These are phyloP conservation scores for Cadophora sp. DNA, from an alignment of 2,329 filamentous ascomycete genomes.

Conservation along the genomic window DNA sequence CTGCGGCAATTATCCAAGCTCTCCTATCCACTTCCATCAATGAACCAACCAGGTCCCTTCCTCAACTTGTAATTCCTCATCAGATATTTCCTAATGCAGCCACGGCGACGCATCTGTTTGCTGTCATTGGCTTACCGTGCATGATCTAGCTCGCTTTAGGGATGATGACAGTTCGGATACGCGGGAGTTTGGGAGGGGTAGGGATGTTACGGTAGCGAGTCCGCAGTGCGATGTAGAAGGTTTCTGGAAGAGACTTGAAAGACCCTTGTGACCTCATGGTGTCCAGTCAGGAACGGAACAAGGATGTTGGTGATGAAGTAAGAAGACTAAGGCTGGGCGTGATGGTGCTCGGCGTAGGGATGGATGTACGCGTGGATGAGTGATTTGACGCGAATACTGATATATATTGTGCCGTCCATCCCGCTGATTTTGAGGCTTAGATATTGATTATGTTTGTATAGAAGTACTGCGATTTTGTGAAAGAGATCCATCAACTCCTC, in stretches of 20 bases:
- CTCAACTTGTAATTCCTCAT: background rate
- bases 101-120: background rate
- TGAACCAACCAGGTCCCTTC: background rate
- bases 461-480: background rate
- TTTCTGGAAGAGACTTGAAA: background rate
- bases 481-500: background rate
- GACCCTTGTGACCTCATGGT: slow-evolving; percentile 15
- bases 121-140: slow-evolving; percentile 6
- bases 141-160: background rate
- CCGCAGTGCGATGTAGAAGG: background rate
- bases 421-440: background rate
- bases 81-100: background rate
- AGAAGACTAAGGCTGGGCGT: background rate
- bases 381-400: background rate
- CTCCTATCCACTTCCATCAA: too few relatives aligned
- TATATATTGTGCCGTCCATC: background rate
- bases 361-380: background rate
- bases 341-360: slow-evolving; percentile 3
- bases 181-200: background rate
- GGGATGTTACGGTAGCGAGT: background rate
- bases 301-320: background rate
- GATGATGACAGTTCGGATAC: background rate
- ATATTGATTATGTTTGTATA: background rate
- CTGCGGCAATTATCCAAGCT: background rate
- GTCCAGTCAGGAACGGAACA: slow-evolving; percentile 3